phyloP scores from a whole-genome alignment of 2,329 filamentous ascomycete genomes.

The Rutstroemia sydowiana region DNA sequence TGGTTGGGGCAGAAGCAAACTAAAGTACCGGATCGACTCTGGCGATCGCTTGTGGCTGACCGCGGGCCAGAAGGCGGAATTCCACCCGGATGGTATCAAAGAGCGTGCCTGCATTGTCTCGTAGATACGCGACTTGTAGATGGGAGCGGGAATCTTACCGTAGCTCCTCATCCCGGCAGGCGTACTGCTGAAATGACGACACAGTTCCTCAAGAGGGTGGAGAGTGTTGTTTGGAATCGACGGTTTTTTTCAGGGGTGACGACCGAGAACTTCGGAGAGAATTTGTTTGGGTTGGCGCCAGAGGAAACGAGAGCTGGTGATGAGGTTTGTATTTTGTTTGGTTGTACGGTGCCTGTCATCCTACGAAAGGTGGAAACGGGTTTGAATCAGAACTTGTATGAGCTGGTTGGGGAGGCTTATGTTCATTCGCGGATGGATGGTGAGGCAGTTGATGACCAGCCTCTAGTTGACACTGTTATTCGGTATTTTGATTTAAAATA shows the following conservation, averaged over 20 bases:
- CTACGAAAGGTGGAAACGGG: neutral
- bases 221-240: slow-evolving; percentile 1
- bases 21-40: slow-evolving; percentile 12
- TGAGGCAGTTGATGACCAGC: no score
- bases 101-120: slow-evolving; percentile 9
- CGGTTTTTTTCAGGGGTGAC: no score
- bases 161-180: neutral
- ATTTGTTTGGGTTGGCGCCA: slow-evolving; percentile 5
- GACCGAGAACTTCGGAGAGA: neutral
- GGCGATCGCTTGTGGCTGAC: slow-evolving; percentile 15
- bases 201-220: slow-evolving; percentile 12
- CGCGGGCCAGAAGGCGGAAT: slow-evolving; percentile 7
- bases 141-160: slow-evolving; percentile 5
- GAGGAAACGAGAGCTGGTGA: slow-evolving; percentile 7
- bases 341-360: slow-evolving; percentile 14
- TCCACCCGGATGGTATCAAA: slow-evolving; percentile 9
- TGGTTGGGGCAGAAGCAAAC: slow-evolving; percentile 1
- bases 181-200: neutral
- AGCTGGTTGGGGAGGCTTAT: no score
- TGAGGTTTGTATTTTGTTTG: slow-evolving; percentile 10
- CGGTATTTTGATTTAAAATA: no score
- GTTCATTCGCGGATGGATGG: no score
- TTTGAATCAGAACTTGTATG: no score
- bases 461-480: no score
- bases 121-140: neutral